phyloP scores from a whole-genome alignment of 257 asterid species.

The Solanum etuberosum region DNA sequence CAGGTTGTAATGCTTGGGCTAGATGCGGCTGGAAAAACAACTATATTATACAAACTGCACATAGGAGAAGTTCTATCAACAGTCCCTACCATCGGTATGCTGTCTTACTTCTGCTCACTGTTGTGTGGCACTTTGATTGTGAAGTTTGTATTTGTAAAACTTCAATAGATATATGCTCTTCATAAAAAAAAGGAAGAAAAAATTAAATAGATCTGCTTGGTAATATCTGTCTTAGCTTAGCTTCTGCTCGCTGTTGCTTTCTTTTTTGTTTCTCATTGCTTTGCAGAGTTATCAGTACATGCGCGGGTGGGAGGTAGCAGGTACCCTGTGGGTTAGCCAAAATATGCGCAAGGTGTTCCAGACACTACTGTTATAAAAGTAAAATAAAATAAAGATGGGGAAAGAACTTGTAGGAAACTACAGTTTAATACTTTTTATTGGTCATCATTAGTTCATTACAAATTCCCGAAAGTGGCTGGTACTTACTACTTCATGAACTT shows the following conservation, averaged over 20 bases:
- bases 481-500: not conserved
- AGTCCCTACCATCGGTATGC: conserved; percentile 94
- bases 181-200: not conserved
- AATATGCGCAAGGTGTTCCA: not conserved
- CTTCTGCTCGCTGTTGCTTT: not conserved
- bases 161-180: not conserved
- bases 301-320: not conserved
- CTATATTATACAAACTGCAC: conserved; percentile 91
- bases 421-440: not conserved
- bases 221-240: not conserved
- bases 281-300: not conserved
- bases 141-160: not conserved
- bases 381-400: not conserved
- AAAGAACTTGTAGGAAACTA: not conserved
- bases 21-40: conserved; percentile 99
- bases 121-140: not conserved
- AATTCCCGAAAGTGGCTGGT: not conserved
- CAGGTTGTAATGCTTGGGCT: conserved; percentile 99
- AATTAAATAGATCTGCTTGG: not conserved
- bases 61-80: conserved; percentile 97
- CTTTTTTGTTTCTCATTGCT: not conserved
- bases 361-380: not conserved
- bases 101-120: not conserved
- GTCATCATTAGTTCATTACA: not conserved
- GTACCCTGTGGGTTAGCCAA: not conserved